phyloP scores from a whole-genome alignment of 2,329 filamentous ascomycete species.

The Lachnellula occidentalis region DNA sequence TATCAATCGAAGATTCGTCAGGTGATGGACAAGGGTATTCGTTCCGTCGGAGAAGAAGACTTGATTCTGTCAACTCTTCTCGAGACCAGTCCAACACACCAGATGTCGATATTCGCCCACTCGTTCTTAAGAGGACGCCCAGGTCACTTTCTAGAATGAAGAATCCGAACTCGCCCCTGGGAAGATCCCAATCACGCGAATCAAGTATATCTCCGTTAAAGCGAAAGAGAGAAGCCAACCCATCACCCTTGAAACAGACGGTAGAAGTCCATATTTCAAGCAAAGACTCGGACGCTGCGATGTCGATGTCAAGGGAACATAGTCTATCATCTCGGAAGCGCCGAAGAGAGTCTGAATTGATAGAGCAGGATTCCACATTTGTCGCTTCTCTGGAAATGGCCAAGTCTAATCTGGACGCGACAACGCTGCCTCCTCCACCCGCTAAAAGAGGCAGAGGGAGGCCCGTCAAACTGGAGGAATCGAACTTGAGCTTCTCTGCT shows the following conservation, averaged over 20 bases:
- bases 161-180: conserved; percentile 17
- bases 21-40: conserved; percentile 38
- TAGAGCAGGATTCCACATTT: neutral
- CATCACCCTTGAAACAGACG: conserved; percentile 1
- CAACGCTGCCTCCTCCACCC: neutral
- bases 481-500: conserved; percentile 9
- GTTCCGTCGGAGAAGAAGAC: conserved; percentile 43
- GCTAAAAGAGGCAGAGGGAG: conserved; percentile 8
- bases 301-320: neutral
- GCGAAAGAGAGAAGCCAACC: conserved; percentile 17
- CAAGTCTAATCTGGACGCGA: neutral
- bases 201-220: conserved; percentile 17
- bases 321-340: neutral
- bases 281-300: neutral
- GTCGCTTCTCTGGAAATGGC: neutral
- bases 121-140: conserved; percentile 25
- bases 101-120: conserved; percentile 37
- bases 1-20: conserved; percentile 27
- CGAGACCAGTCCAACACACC: conserved; percentile 53
- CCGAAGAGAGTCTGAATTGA: conserved; percentile 3
- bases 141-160: conserved; percentile 22
- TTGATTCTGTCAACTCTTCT: conserved; percentile 46
- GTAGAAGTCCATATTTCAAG: neutral
- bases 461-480: conserved; percentile 16
- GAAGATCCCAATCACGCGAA: conserved; percentile 20